Conservation (phyloP, 148 eudicot genomes). For the Fagopyrum esculentum region DNA sequence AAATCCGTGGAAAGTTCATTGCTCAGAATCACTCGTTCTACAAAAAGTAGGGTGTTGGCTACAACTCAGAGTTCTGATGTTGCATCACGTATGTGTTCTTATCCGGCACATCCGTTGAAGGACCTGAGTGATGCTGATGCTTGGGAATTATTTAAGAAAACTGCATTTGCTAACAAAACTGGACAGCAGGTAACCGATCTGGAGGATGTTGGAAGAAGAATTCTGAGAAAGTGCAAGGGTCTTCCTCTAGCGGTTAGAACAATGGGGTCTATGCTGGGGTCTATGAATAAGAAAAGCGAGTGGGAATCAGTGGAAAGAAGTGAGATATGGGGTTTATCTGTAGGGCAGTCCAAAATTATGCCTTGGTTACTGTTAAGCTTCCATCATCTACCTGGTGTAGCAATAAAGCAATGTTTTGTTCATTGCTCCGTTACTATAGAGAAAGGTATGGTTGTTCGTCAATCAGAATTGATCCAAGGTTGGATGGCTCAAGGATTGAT, state of each 20-base stretch:
- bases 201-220: neutral
- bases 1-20: neutral
- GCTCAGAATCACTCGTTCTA: neutral
- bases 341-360: neutral
- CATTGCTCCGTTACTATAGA: constrained; percentile 2
- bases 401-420: constrained; percentile 2
- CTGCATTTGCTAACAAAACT: neutral
- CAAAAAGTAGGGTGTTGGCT: neutral
- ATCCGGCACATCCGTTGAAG: neutral
- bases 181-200: neutral
- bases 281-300: neutral
- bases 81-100: neutral
- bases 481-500: constrained; percentile 9
- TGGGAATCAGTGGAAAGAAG: neutral
- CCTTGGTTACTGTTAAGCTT: constrained; percentile 1
- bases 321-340: neutral
- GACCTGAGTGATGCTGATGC: neutral
- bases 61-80: neutral
- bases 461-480: neutral
- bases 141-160: neutral
- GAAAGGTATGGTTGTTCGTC: neutral
- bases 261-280: neutral
- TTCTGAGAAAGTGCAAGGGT: neutral
- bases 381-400: neutral
- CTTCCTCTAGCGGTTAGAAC: neutral